Evolutionary conservation across 2,329 filamentous ascomycete species (phyloP).

Genomic region (Pestalotiopsis sp.): DNA sequence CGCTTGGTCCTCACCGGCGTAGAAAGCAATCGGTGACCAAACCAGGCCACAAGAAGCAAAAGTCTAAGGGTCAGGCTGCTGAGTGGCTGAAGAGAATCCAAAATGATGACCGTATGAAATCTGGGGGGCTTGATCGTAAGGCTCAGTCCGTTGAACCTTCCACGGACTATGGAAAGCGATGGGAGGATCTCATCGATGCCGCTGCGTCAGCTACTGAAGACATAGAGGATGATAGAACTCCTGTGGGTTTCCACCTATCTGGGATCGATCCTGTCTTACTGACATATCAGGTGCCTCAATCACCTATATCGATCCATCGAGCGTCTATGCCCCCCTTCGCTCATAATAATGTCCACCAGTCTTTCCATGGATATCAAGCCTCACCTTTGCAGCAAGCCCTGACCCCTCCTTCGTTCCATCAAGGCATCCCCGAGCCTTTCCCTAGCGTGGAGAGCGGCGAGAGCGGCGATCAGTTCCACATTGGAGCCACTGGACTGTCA

Average conservation of each 20-base stretch:
- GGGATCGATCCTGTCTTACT: slow-evolving; percentile 46
- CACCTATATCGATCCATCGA: slow-evolving; percentile 64
- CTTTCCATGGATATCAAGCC: slow-evolving; percentile 76
- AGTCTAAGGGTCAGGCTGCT: slow-evolving; percentile 68
- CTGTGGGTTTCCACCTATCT: slow-evolving; percentile 60
- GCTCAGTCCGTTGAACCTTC: slow-evolving; percentile 85
- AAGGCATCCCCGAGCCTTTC: slow-evolving; percentile 75
- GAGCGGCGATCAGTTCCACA: slow-evolving; percentile 73
- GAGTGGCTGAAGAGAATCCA: slow-evolving; percentile 64
- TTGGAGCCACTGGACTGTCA: slow-evolving; percentile 64
- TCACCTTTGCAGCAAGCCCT: slow-evolving; percentile 89
- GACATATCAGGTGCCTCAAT: slow-evolving; percentile 61
- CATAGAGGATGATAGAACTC: slow-evolving; percentile 87
- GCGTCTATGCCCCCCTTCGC: slow-evolving; percentile 62
- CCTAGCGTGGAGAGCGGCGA: slow-evolving; percentile 84
- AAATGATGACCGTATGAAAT: slow-evolving; percentile 66
- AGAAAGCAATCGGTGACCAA: slow-evolving; percentile 88
- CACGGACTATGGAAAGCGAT: slow-evolving; percentile 82
- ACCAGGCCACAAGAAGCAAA: slow-evolving; percentile 79
- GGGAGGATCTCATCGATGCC: slow-evolving; percentile 95
- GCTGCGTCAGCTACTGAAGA: slow-evolving; percentile 89
- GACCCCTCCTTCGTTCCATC: slow-evolving; percentile 76
- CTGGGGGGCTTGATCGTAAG: slow-evolving; percentile 73
- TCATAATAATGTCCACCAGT: slow-evolving; percentile 50
- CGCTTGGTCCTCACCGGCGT: slow-evolving; percentile 70